phyloP scores from a whole-genome alignment of 306 rosid species.

The Hippophae tibetana region DNA sequence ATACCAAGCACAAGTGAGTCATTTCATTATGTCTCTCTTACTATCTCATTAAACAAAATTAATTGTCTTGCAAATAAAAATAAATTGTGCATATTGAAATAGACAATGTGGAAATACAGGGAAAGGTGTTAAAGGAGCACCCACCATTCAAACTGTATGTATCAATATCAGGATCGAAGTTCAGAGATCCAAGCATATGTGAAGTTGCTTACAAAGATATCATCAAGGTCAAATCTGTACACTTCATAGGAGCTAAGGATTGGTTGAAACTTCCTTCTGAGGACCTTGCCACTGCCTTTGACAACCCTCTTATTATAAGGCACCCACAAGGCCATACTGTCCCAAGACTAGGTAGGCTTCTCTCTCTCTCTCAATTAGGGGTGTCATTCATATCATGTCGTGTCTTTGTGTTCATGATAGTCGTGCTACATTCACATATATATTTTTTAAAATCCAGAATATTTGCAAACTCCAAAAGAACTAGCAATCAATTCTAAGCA shows the following conservation, averaged over 20 bases:
- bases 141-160: constrained; percentile 55
- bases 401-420: not conserved
- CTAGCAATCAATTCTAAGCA: no score
- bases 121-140: constrained; percentile 71
- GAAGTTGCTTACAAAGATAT: constrained; percentile 64
- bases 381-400: no score
- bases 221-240: constrained; percentile 63
- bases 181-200: constrained; percentile 70
- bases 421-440: no score
- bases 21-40: not conserved
- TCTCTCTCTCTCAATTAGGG: not conserved
- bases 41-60: not conserved
- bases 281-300: constrained; percentile 63
- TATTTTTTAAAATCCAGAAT: no score
- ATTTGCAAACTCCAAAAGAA: no score
- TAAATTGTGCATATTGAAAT: not conserved
- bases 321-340: constrained; percentile 90
- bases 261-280: constrained; percentile 70
- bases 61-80: not conserved
- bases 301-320: constrained; percentile 54
- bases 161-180: constrained; percentile 70
- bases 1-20: constrained; percentile 58
- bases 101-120: constrained; percentile 33
- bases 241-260: constrained; percentile 76
- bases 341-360: constrained; percentile 57